These are phyloP conservation scores for Sugiyamaella smithiae DNA, from an alignment of 805 yeast genomes.

Conservation along the genomic window DNA sequence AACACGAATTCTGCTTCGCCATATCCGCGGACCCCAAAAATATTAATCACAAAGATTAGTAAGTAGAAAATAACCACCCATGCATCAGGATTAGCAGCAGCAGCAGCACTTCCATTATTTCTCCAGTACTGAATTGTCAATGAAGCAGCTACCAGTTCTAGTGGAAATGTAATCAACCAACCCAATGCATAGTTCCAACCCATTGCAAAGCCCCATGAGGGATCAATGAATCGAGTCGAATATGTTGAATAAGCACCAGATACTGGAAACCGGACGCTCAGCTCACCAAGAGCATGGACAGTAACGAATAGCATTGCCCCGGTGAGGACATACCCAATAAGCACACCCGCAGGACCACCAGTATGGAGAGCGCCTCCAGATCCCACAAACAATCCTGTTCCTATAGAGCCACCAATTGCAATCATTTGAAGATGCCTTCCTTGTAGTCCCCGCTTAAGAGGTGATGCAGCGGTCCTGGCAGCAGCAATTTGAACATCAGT, in stretches of 20 bases:
- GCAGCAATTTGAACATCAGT: constrained; percentile 37
- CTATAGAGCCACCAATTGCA: constrained; percentile 82
- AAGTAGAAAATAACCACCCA: constrained; percentile 54
- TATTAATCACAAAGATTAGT: constrained; percentile 44
- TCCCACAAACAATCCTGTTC: constrained; percentile 65
- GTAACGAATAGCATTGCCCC: constrained; percentile 65
- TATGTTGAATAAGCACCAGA: constrained; percentile 56
- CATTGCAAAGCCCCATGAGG: constrained; percentile 62
- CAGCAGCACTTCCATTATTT: constrained; percentile 46
- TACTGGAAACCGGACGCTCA: constrained; percentile 61
- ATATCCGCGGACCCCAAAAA: constrained; percentile 52
- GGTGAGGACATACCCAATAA: constrained; percentile 57
- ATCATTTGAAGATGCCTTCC: constrained; percentile 52
- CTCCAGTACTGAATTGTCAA: constrained; percentile 56
- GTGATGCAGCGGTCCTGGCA: constrained; percentile 49
- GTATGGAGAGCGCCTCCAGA: constrained; percentile 46
- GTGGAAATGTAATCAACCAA: constrained; percentile 58
- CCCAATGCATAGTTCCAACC: constrained; percentile 67
- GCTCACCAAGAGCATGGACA: constrained; percentile 65
- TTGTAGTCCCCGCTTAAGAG: constrained; percentile 46
- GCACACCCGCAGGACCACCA: constrained; percentile 55
- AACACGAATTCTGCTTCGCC: constrained; percentile 63
- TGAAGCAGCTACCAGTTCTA: constrained; percentile 60
- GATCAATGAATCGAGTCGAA: constrained; percentile 57
- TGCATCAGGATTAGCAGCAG: constrained; percentile 50